Percentiles rank a stretch among this genome's conserved stretches.
phyloP scores from a whole-genome alignment of 1,139 yeast genomes.

The Yamadazyma kanchanaburiensis region DNA sequence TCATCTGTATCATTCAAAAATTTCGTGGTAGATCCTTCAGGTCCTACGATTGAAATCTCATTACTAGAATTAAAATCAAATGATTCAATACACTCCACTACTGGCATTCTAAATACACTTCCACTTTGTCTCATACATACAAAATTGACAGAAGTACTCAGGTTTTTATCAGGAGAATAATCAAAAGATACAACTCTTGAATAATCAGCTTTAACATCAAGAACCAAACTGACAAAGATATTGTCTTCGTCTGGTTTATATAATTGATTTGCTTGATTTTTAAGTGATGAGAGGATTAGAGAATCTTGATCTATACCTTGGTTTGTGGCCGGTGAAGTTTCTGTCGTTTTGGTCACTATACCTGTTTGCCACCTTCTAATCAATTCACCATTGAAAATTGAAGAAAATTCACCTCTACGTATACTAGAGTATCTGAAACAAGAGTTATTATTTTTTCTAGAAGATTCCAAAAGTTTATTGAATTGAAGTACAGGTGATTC shows the following conservation, averaged over 20 bases:
- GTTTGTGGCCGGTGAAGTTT: neutral
- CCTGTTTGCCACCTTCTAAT: constrained; percentile 85
- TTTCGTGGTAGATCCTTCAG: constrained; percentile 51
- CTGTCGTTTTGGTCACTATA: constrained; percentile 28
- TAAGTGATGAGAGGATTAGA: constrained; percentile 27
- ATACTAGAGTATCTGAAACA: constrained; percentile 71
- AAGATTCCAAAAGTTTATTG: constrained; percentile 63
- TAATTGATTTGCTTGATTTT: constrained; percentile 32
- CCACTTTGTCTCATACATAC: constrained; percentile 92
- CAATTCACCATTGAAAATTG: constrained; percentile 73
- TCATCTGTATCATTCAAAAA: constrained; percentile 23
- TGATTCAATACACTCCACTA: constrained; percentile 63
- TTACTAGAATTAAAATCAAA: constrained; percentile 68
- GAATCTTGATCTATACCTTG: too few relatives aligned
- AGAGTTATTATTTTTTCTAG: constrained; percentile 58
- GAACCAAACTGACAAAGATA: constrained; percentile 71
- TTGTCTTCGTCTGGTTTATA: constrained; percentile 46
- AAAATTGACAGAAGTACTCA: constrained; percentile 50
- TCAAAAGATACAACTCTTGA: constrained; percentile 86
- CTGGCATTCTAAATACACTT: constrained; percentile 77
- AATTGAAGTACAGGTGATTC: constrained; percentile 66
- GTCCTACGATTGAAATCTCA: constrained; percentile 65
- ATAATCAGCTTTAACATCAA: constrained; percentile 71
- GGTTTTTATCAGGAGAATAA: constrained; percentile 57
- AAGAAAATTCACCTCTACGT: constrained; percentile 71